These are phyloP conservation scores for Pseudogymnoascus sp. DNA, from an alignment of 2,329 filamentous ascomycete species.

Conservation along the genomic window DNA sequence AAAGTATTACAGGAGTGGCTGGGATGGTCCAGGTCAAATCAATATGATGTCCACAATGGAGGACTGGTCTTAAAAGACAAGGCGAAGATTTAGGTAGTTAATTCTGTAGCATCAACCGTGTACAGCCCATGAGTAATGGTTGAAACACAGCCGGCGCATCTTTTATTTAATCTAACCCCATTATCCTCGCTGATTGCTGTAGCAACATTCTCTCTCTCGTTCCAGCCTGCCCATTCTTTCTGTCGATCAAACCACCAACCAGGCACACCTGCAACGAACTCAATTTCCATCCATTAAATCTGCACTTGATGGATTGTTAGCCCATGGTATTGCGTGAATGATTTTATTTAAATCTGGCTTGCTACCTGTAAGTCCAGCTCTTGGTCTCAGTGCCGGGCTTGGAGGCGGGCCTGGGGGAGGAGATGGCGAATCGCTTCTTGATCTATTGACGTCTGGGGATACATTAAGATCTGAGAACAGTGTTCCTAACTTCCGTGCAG, in stretches of 20 bases:
- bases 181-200: not conserved
- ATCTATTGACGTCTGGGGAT: constrained; percentile 19
- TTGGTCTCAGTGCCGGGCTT: constrained; percentile 23
- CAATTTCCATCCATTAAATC: not conserved
- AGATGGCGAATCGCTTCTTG: constrained; percentile 31
- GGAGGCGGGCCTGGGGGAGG: constrained; percentile 33
- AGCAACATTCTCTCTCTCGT: not conserved
- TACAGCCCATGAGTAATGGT: not conserved
- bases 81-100: constrained; percentile 34
- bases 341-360: constrained; percentile 6
- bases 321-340: not conserved
- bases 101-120: not conserved
- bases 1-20: constrained; percentile 62
- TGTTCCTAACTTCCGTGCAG: not conserved
- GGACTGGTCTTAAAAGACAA: constrained; percentile 44
- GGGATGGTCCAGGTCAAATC: constrained; percentile 63
- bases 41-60: constrained; percentile 60
- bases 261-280: not conserved
- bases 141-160: not conserved
- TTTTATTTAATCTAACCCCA: not conserved
- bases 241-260: not conserved
- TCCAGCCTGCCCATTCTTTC: not conserved
- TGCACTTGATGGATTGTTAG: not conserved
- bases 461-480: not conserved
- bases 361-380: constrained; percentile 12